Conservation (phyloP, 495 filamentous ascomycete species). For the Penicillium paxilli region DNA sequence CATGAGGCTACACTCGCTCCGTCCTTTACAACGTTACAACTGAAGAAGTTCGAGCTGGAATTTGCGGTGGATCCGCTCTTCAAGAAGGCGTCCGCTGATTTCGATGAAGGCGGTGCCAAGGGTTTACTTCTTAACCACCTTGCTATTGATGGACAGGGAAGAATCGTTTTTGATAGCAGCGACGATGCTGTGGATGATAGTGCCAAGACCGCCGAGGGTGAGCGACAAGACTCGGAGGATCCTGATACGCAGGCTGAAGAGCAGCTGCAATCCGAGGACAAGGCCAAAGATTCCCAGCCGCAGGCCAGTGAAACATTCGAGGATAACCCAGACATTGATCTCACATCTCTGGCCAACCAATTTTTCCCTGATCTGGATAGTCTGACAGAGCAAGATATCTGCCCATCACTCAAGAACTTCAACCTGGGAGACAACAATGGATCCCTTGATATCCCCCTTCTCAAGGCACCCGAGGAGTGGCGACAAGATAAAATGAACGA, state of each 20-base stretch:
- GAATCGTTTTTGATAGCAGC: constrained; percentile 97
- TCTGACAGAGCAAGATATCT: constrained; percentile 87
- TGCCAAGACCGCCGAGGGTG: constrained; percentile 53
- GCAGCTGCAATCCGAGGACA: constrained; percentile 14
- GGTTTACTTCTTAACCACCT: constrained; percentile 93
- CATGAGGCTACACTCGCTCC: constrained; percentile 90
- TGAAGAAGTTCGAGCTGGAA: constrained; percentile 97
- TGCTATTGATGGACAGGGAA: constrained; percentile 83
- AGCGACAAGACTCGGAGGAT: constrained; percentile 30
- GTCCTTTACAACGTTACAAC: constrained; percentile 81
- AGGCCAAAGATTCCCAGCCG: constrained; percentile 26
- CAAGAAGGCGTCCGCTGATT: constrained; percentile 97
- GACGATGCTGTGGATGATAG: constrained; percentile 76
- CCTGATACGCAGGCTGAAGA: constrained; percentile 28
- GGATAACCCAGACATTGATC: constrained; percentile 72
- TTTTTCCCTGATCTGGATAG: constrained; percentile 85
- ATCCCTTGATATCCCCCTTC: constrained; percentile 86
- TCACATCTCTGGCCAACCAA: constrained; percentile 65
- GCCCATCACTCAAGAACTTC: constrained; percentile 89
- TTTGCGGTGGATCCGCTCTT: constrained; percentile 96
- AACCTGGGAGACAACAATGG: constrained; percentile 83
- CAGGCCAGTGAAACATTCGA: constrained; percentile 47
- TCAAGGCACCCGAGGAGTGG: constrained; percentile 87
- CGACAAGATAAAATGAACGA: constrained; percentile 60
- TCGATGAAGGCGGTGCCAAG: constrained; percentile 97